These are phyloP conservation scores for Chaetomium globosum DNA, from an alignment of 2,329 filamentous ascomycete species.

Conservation along the genomic window DNA sequence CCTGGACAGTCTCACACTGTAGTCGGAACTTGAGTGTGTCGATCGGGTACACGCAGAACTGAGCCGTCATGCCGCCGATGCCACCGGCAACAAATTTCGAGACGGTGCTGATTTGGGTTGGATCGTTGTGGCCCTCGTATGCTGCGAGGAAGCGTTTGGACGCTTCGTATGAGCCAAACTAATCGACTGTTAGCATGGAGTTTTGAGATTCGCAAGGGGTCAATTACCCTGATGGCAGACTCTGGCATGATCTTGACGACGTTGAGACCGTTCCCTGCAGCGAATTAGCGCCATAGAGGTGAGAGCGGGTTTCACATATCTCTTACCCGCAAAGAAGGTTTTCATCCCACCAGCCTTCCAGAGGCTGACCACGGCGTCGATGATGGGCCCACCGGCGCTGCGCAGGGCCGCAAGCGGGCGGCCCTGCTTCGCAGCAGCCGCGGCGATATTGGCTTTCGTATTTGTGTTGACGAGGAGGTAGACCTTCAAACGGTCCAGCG, in stretches of 20 bases:
- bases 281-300: conserved; percentile 17
- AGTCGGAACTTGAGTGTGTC: conserved; percentile 82
- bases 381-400: conserved; percentile 69
- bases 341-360: conserved; percentile 84
- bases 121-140: conserved; percentile 84
- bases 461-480: conserved; percentile 92
- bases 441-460: conserved; percentile 58
- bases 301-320: neutral
- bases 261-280: conserved; percentile 89
- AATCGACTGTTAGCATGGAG: conserved; percentile 21
- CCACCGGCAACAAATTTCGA: conserved; percentile 93
- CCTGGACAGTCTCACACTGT: conserved; percentile 90
- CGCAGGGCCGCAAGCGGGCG: conserved; percentile 65
- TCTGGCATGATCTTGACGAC: conserved; percentile 98
- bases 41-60: conserved; percentile 94
- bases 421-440: conserved; percentile 70
- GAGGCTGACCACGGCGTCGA: conserved; percentile 73
- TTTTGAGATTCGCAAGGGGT: neutral
- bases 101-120: conserved; percentile 74
- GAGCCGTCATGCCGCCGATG: conserved; percentile 88
- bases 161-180: conserved; percentile 94
- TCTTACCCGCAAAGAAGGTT: conserved; percentile 87
- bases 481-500: conserved; percentile 94
- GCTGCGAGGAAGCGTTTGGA: conserved; percentile 84
- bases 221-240: conserved; percentile 78